Evolutionary conservation across 2,329 filamentous ascomycete species (phyloP), one percentile per base, ranked within the genome.

Genomic region (Penicillium sp.): DNA sequence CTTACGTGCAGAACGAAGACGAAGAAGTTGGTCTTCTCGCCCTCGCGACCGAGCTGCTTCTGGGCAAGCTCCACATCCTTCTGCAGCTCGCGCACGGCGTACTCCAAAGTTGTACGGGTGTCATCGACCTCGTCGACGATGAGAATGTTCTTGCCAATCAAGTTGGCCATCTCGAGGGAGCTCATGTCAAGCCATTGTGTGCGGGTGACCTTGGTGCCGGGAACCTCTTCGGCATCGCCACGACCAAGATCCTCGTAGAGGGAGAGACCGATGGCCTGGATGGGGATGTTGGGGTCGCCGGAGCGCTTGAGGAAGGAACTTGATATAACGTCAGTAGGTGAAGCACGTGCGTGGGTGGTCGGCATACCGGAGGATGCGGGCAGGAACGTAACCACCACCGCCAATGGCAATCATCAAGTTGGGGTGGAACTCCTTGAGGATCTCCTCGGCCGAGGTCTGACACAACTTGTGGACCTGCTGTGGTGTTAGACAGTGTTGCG

Each of bases 341-440:
- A 5, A 3, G 24, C 31, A 49, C 21, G 14, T 27, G 29, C 1
- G 11, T 18, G 22, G n/a, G 3, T 8, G 18, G 36, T 34, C 18
- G 21, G 60, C 69, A 56, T 77, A 84, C 80, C 94, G 90, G 61
- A 99, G 85, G 75, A 99, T 99, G 67, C 94, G 90, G 43, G 94
- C 94, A 57, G 94, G 94, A 39, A 99, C 92, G 77, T 97, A 99
- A 68, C 94, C 94, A 67, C 94, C 94, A 62, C 94, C 94, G 67
- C 94, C 94, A 74, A 97, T 97, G 72, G 94, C 94, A 75, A 99
- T 96, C 83, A 99, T 96, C 66, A 99, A 89, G 75, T 96, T 90
- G 38, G 94, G 94, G 72, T 91, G 83, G 82, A 96, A 92, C 14
- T 90, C 85, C 72, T 87, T 80, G 67, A 99, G 86, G 73, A 97